Base-by-base conservation (phyloP, 1,284 basidiomycete genomes). In the Puccinia horiana region DNA sequence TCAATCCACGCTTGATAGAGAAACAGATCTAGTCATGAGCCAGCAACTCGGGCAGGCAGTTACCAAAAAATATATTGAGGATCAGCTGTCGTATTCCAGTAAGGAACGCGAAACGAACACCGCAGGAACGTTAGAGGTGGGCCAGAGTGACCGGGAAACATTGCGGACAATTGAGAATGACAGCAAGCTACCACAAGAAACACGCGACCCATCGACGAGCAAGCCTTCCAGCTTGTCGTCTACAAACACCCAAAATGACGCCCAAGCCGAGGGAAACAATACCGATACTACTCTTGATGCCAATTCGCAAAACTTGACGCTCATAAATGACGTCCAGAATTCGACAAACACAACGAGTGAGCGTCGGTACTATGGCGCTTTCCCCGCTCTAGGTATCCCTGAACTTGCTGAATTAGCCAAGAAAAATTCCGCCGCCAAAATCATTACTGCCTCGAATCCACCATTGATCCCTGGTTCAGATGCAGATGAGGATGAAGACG, bases 321-420 rank as follows among this genome's bases (percentile, higher is more conserved):
- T 14, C 40, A 32, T 42, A 18, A 70, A 47, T 72, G 14, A 29
- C 12, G 32, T 44, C 16, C 35, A 72, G 20, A 29, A 49, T 23
- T 1, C 18, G 18, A 52, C 29, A n/a, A 72, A 49, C 49, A 72
- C n/a, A 14, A 49, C 44, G 1, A 12, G 12, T 29, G 44, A 72
- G 9, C 44, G 49, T 52, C 69, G 69, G 42, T 49, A 72, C 44
- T 72, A 29, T 29, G 69, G 69, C 29, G 69, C 42, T 6, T 72
- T 72, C n/a, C 69, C 69, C 12, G 69, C 69, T 12, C n/a, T 72
- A 49, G 69, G 69, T 14, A 49, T 49, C 69, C 63, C 63, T 40
- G 63, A 0, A 65, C 40, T 65, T 8, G 63, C 63, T 6, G 69
- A 72, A 52, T 52, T 52, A 29, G 69, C 26, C 0, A 72, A 72